Evolutionary conservation across 805 yeast genomes (phyloP).

Genomic region (Sugiyamaella floridensis): DNA sequence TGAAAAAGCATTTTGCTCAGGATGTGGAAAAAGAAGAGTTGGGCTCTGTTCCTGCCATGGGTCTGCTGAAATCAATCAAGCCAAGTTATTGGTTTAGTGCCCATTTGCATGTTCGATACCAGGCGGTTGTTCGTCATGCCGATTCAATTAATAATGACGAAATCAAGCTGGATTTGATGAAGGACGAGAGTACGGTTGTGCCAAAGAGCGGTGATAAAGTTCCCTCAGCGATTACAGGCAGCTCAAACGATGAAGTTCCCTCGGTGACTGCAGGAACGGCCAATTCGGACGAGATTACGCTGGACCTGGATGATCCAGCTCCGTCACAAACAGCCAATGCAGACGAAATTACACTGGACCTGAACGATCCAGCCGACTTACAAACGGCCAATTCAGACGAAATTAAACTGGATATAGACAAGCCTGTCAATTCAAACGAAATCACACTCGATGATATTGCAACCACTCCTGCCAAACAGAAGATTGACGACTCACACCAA

Average conservation of each 20-base stretch:
- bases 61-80: slow-evolving; percentile 43
- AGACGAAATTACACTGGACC: slow-evolving; percentile 15
- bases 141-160: slow-evolving; percentile 1
- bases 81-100: slow-evolving; percentile 84
- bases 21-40: slow-evolving; percentile 56
- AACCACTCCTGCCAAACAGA: slow-evolving; percentile 13
- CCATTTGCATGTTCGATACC: slow-evolving; percentile 73
- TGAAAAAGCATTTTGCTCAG: slow-evolving; percentile 58
- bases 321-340: neutral
- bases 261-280: slow-evolving; percentile 1
- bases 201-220: neutral
- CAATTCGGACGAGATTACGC: slow-evolving; percentile 27
- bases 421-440: neutral
- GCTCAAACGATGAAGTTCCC: neutral
- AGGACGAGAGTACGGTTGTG: slow-evolving; percentile 8
- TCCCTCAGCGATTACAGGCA: neutral
- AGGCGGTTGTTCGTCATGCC: slow-evolving; percentile 45
- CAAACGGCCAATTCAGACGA: neutral
- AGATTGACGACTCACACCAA: neutral
- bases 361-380: too few relatives aligned
- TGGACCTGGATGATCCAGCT: too few relatives aligned
- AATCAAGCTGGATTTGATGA: slow-evolving; percentile 10
- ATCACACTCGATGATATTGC: slow-evolving; percentile 19
- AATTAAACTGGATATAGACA: neutral
- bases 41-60: slow-evolving; percentile 67